phyloP scores from a whole-genome alignment of 2,329 filamentous ascomycete species.

The Penicillium sclerotigenum region DNA sequence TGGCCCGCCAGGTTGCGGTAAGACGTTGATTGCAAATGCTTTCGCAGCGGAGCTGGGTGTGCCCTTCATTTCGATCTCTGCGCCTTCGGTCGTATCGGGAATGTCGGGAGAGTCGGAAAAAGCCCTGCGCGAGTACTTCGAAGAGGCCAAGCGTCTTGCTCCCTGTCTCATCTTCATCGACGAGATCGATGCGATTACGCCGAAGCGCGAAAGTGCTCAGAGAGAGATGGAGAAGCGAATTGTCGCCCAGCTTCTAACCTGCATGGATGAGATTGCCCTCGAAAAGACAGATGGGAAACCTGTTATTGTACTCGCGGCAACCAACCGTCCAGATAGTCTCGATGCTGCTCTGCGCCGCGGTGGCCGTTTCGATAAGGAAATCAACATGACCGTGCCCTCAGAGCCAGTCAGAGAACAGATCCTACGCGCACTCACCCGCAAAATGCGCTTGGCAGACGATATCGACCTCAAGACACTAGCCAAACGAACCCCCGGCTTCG shows the following conservation, averaged over 20 bases:
- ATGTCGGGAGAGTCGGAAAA: constrained; percentile 90
- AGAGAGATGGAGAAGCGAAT: constrained; percentile 89
- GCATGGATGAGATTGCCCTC: constrained; percentile 77
- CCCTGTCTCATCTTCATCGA: constrained; percentile 91
- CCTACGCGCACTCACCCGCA: constrained; percentile 66
- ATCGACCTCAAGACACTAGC: constrained; percentile 73
- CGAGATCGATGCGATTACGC: constrained; percentile 86
- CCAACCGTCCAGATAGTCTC: constrained; percentile 80
- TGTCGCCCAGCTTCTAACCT: constrained; percentile 75
- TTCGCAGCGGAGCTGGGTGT: constrained; percentile 72
- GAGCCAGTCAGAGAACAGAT: constrained; percentile 75
- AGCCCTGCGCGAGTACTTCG: constrained; percentile 78
- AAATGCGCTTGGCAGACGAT: constrained; percentile 62
- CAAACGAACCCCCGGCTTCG: constrained; percentile 84
- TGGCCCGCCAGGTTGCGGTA: constrained; percentile 81
- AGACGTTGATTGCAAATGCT: constrained; percentile 78
- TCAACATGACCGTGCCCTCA: constrained; percentile 84
- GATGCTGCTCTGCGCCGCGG: constrained; percentile 72
- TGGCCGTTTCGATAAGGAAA: constrained; percentile 76
- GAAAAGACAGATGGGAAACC: constrained; percentile 71
- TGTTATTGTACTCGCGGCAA: constrained; percentile 87
- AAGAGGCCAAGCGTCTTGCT: constrained; percentile 79
- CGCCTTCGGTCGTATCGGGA: constrained; percentile 75
- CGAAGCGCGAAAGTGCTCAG: constrained; percentile 77
- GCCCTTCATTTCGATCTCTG: constrained; percentile 77